Conservation (phyloP, 768 basidiomycete genomes). For the Leccinellum albellum region DNA sequence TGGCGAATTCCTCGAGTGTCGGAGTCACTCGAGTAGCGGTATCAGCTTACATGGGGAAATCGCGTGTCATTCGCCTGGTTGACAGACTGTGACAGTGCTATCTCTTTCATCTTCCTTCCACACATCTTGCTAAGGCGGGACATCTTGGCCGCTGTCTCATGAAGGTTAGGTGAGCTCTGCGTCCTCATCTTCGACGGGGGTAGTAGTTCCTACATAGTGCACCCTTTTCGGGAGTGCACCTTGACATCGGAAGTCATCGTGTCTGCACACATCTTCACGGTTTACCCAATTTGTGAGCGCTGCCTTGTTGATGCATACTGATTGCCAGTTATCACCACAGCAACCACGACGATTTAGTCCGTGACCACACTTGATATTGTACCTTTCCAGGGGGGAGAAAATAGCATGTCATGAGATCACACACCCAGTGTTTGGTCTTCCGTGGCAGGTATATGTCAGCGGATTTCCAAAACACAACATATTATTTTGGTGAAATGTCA, state of each 20-base stretch:
- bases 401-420: neutral
- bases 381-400: neutral
- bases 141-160: neutral
- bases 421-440: neutral
- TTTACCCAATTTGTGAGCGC: neutral
- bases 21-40: neutral
- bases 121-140: neutral
- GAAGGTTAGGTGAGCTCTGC: neutral
- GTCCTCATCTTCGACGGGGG: neutral
- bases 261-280: neutral
- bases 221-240: neutral
- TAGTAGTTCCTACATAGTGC: neutral
- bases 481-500: neutral
- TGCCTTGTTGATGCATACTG: neutral
- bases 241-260: neutral
- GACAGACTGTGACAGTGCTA: no score
- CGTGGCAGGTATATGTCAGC: neutral
- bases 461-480: neutral
- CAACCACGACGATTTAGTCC: neutral
- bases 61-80: neutral
- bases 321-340: constrained; percentile 1
- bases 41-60: neutral
- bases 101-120: neutral
- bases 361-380: neutral
- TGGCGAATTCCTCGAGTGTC: constrained; percentile 2